Percentiles rank a stretch among this genome's conserved stretches.
Evolutionary conservation across 257 asterid genomes (phyloP).

Genomic region (Leptodermis oblonga): DNA sequence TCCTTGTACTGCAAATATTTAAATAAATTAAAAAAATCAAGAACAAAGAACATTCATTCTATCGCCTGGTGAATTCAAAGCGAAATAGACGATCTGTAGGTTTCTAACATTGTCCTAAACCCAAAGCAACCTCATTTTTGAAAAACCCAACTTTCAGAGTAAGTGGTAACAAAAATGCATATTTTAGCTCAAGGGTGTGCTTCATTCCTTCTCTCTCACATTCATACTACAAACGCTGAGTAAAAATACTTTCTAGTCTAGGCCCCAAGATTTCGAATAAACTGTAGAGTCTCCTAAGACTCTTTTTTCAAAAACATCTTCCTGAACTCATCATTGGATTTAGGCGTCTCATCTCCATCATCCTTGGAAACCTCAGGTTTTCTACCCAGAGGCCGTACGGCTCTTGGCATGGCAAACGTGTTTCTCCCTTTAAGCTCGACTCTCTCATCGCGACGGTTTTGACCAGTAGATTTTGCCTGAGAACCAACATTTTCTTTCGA

Average conservation of each 20-base stretch:
- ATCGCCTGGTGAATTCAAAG: too few species aligned
- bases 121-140: not conserved
- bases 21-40: too few species aligned
- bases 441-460: slow-evolving; percentile 27
- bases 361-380: slow-evolving; percentile 32
- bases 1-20: too few species aligned
- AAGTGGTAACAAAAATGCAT: not conserved
- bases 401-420: slow-evolving; percentile 87
- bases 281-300: not conserved
- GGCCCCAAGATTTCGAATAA: too few species aligned
- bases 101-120: too few species aligned
- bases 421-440: slow-evolving; percentile 58
- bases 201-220: not conserved
- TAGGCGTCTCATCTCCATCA: slow-evolving; percentile 56
- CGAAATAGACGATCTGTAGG: too few species aligned
- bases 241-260: not conserved
- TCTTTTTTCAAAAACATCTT: slow-evolving; percentile 55
- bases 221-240: too few species aligned
- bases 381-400: slow-evolving; percentile 60
- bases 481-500: slow-evolving; percentile 29
- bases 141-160: not conserved
- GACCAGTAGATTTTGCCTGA: slow-evolving; percentile 19
- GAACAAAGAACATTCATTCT: too few species aligned
- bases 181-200: not conserved
- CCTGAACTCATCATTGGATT: slow-evolving; percentile 93